Evolutionary conservation across 352 stramenopile genomes (phyloP), one percentile per base, ranked within the genome.

Genomic region (Elongisporangium undulatum): DNA sequence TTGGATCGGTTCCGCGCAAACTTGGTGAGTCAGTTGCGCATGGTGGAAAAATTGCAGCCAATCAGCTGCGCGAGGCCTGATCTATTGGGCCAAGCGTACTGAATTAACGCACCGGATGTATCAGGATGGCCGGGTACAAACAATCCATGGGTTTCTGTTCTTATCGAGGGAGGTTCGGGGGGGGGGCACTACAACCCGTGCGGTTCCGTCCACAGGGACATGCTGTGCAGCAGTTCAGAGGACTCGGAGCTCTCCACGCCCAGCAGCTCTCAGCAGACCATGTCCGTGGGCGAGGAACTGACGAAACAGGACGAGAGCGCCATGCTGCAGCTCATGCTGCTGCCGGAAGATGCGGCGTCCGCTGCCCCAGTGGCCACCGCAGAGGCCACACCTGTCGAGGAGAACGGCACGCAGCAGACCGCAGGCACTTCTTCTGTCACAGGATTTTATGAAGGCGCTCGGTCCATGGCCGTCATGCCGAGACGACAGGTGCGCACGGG

Each of bases 401-500:
- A 45, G 12, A 45, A 45, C 34, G 34, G 16, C 34, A 45, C 34
- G 12, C 34, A 9, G 34, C 34, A 45, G 12, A 17, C 34, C 34
- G 1, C 34, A 3, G 17, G 34, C 34, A 15, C 34, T 45, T 45
- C 34, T 45, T 45, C 13, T 45, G 34, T 45, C 5, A 45, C 34
- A 45, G 34, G 34, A 17, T 45, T 45, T 45, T 45, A 45, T 45
- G 34, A 45, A 9, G 34, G 34, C 34, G 3, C 34, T 15, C 34
- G 34, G 51, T 49, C 62, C 15, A 66, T 72, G 49, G 22, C 45
- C 49, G 50, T 66, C 20, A 45, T 64, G 23, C 58, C 53, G n/a
- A 87, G 83, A 62, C 79, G 84, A 20, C 63, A 73, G 1, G 82
- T 94, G 49, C 79, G 77, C 58, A 80, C 75, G 3, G 79, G 78